Percentiles rank a stretch among this genome's conserved stretches.
Evolutionary conservation across 2,329 filamentous ascomycete genomes (phyloP).

Genomic region (Colletotrichum navitas): DNA sequence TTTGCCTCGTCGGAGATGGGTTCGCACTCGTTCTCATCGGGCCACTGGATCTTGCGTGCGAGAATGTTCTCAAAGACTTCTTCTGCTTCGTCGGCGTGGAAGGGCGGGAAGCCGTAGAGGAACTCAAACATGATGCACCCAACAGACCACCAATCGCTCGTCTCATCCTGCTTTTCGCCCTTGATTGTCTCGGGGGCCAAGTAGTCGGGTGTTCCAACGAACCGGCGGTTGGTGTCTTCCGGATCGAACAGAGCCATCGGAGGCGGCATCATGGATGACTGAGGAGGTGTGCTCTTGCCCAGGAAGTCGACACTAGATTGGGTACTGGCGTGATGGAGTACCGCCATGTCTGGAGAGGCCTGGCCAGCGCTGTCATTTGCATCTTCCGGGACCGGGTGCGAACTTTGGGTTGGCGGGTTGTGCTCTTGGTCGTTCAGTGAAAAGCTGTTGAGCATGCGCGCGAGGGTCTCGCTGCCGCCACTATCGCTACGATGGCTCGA

Average conservation of each 20-base stretch:
- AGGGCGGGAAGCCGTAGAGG: conserved; percentile 91
- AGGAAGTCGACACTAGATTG: conserved; percentile 62
- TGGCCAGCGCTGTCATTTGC: conserved; percentile 77
- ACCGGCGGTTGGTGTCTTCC: conserved; percentile 90
- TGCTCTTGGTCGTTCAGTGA: conserved; percentile 74
- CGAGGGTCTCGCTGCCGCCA: conserved; percentile 86
- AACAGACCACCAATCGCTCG: conserved; percentile 99
- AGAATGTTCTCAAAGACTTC: conserved; percentile 98
- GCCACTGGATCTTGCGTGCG: conserved; percentile 91
- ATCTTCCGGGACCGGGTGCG: conserved; percentile 78
- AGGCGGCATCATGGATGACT: conserved; percentile 83
- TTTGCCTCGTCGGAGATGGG: conserved; percentile 86
- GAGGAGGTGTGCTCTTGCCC: conserved; percentile 71
- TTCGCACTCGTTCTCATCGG: conserved; percentile 81
- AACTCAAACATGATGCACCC: conserved; percentile 99
- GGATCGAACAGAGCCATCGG: conserved; percentile 97
- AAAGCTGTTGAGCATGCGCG: conserved; percentile 84
- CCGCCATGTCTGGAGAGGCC: conserved; percentile 81
- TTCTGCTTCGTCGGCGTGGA: conserved; percentile 90
- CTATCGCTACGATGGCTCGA: conserved; percentile 88
- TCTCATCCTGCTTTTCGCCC: conserved; percentile 94
- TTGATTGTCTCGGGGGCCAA: conserved; percentile 97
- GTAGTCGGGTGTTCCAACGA: conserved; percentile 97
- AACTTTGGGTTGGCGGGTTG: conserved; percentile 57
- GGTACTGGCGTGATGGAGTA: conserved; percentile 67